Evolutionary conservation across 352 stramenopile species (phyloP).

Genomic region (Phytopythium chamaehyphon): DNA sequence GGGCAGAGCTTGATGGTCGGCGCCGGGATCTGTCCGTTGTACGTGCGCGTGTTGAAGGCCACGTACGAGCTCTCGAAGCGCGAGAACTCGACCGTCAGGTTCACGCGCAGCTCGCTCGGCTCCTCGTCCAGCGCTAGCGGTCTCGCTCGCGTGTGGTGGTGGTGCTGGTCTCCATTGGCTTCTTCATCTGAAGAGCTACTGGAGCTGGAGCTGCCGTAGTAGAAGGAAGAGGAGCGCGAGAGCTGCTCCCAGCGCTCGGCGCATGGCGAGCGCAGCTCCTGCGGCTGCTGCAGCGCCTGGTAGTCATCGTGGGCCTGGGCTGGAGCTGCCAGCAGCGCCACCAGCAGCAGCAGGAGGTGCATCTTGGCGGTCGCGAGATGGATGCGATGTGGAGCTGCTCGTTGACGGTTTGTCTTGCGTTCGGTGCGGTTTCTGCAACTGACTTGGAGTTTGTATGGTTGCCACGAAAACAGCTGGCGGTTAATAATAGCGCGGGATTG

Average conservation of each 20-base stretch:
- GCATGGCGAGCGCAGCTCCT: constrained; percentile 38
- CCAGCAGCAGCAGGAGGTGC: background rate
- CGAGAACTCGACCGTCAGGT: constrained; percentile 47
- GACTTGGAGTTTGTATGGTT: too few species aligned
- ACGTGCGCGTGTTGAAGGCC: constrained; percentile 69
- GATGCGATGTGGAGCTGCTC: too few species aligned
- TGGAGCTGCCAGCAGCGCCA: background rate
- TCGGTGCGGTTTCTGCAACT: too few species aligned
- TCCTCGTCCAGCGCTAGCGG: constrained; percentile 33
- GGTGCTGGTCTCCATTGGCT: background rate
- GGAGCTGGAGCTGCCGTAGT: constrained; percentile 2
- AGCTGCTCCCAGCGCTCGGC: constrained; percentile 30
- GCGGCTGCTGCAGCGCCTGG: constrained; percentile 32
- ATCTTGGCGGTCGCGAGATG: background rate
- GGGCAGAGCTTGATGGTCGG: constrained; percentile 75
- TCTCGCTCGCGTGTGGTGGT: constrained; percentile 13
- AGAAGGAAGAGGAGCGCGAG: constrained; percentile 11
- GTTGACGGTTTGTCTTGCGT: too few species aligned
- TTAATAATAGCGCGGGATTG: too few species aligned
- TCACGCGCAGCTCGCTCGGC: constrained; percentile 46
- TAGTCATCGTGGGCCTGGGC: constrained; percentile 28
- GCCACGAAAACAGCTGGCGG: too few species aligned
- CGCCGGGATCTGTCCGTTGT: constrained; percentile 57
- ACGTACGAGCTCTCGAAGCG: constrained; percentile 74
- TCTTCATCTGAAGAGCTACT: background rate